Base-by-base conservation (phyloP, 1,139 yeast species). In the Kodamaea anthophila region DNA sequence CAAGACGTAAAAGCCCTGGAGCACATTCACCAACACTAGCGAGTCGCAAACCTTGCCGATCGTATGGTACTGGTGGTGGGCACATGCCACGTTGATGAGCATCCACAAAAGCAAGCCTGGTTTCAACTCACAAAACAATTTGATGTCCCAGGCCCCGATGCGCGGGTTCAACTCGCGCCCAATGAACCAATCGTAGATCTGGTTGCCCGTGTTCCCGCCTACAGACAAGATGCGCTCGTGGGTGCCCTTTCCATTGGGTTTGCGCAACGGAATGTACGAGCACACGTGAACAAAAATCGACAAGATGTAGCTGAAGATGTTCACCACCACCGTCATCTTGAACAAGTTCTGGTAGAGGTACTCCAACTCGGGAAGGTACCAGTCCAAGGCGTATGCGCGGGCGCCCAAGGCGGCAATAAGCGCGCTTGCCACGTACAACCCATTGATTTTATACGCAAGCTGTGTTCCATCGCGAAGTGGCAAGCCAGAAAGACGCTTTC, bases 111-210 rank as follows among this genome's bases (percentile, higher is more conserved):
- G 60, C 71, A 93, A 67, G 2, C 98, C 99, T 0, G 99, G 99
- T 46, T 96, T 76, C 57, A 93, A 71, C 55, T 91, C 99, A 53
- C 95, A 85, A 49, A 84, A 93, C 42, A 87, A 58, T 56, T 91
- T 91, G 51, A 91, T 77, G 51, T 91, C 98, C 70, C 88, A 76
- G 1, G 70, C 49, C 1, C 94, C 94, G 34, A 86, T 62, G 44
- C 97, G 69, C 18, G 98, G 98, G 51, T 93, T 93, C 49, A 93
- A 65, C 54, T 91, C 97, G 32, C 98, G 74, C 16, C 99, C 99
- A 52, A 91, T 87, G 50, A 86, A 93, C 96, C 96, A 91, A 55
- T 91, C 96, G 51, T 84, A 91, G 16, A 88, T 46, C 1, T 59
- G 42, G 42, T 74, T 77, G 0, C 86, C 85, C 0, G 95, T 68